Base-by-base conservation (phyloP, 805 yeast species). In the Pichia nanzhaoensis region DNA sequence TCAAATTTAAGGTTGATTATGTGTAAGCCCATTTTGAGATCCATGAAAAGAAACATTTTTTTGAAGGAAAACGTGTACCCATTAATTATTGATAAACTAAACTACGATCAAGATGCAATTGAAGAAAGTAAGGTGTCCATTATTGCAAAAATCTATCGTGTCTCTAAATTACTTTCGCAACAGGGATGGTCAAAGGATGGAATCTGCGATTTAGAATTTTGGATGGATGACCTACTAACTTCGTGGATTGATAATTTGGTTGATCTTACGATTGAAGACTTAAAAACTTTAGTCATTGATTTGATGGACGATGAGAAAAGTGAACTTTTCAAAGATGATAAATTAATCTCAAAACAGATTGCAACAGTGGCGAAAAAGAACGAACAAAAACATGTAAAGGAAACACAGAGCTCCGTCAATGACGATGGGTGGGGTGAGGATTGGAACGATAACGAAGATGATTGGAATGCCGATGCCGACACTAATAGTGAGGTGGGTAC, bases 191-290 rank as follows among this genome's bases (percentile, higher is more conserved):
- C 64, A 1, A 46, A 55, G 14, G 64, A 60, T 48, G 61, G 58
- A 1, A 47, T 55, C 4, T 59, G 61, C 34, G 67, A 63, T 39
- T 44, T 63, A 13, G 66, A 61, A 43, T 61, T 61, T 41, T 63
- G 67, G 67, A 55, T 58, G 9, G 65, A 60, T 34, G 65, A 62
- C 44, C 45, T 60, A 8, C 46, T 52, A 2, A 58, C 40, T 21
- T 58, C 59, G 19, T 63, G 66, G 65, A 48, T 60, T 2, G 50
- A 50, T 22, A 56, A 50, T 22, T 44, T 61, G 27, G 51, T 54
- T 19, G 59, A 58, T 22, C 38, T 46, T 20, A 45, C 61, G 2
- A 56, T 61, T 13, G 61, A 61, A 36, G 50, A 51, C 8, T 38
- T 62, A 30, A 63, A 61, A 37, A 41, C 32, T 3, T 32, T 61